Base-by-base conservation (phyloP, 345 rosid species). In the Lepidium sativum region DNA sequence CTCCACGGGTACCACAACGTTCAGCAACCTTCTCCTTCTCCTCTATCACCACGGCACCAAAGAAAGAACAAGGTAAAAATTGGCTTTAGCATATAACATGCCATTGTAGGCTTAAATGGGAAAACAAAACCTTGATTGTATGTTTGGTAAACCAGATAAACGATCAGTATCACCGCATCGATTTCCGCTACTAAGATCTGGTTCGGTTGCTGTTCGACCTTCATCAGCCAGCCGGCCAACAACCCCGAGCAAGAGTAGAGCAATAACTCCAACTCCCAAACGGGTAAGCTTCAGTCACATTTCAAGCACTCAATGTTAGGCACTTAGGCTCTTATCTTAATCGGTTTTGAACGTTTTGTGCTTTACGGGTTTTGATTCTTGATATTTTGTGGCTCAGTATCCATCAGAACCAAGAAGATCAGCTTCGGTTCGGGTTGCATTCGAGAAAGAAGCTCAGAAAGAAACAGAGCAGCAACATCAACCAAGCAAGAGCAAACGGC, bases 341-440 rank as follows among this genome's bases (percentile, higher is more conserved):
- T 11, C 1, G 23, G 11, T 44, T 40, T 25, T 3, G 18, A 13
- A 23, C 11, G 6, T 13, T 10, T 38, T 39, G 47, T 20, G 12
- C 34, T 57, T 38, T 7, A 34, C 39, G 0, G 18, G 62, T 61
- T 52, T 42, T 52, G 49, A 34, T 62, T 54, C 34, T 70, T 17
- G 56, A 3, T 5, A 31, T 16, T n/a, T 37, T 31, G n/a, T 49
- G 25, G 69, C 13, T 55, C 82, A 91, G 98, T 92, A 84, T 64
- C 95, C 89, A 4, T 89, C 91, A 8, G 96, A 92, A 73, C 95
- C 96, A 6, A 79, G 86, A 52, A 86, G 86, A 77, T 92, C 95
- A 0, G 79, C 84, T 63, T 88, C 96, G 3, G 86, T 85, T 86
- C 82, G 84, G 0, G 59, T 78, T 57, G 88, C 75, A 4, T 68